Percentiles rank a stretch among this genome's conserved stretches.
phyloP scores from a whole-genome alignment of 75 land plant genomes.

The Sequoiadendron giganteum region DNA sequence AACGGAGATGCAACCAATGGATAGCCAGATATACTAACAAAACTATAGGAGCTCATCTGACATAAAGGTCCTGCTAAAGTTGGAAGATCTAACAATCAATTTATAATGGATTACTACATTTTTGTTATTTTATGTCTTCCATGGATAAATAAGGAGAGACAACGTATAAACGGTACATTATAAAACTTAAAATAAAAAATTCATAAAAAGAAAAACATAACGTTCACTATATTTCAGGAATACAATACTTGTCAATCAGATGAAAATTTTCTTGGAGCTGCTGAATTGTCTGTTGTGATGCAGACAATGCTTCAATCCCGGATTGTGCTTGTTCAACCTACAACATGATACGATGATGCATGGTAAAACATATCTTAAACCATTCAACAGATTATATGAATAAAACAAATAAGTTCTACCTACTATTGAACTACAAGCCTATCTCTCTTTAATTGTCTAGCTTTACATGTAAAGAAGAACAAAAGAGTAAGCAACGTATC shows the following conservation, averaged over 20 bases:
- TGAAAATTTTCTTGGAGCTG: conserved; percentile 79
- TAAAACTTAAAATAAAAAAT: background rate
- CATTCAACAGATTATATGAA: background rate
- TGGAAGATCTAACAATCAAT: background rate
- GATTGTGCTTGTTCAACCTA: conserved; percentile 97
- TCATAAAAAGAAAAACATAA: background rate
- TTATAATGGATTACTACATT: background rate
- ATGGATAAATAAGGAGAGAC: background rate
- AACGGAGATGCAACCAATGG: background rate
- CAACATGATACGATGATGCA: conserved; percentile 10
- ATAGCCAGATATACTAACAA: background rate
- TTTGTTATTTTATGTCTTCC: background rate
- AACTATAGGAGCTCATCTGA: background rate
- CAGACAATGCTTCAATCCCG: conserved; percentile 84
- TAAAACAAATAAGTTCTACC: background rate
- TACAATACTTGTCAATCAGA: conserved; percentile 77
- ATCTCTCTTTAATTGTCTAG: background rate
- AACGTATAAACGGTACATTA: background rate
- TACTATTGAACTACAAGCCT: background rate
- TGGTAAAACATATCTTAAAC: background rate
- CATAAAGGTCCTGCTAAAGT: background rate
- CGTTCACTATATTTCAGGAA: background rate
- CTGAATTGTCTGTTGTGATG: conserved; percentile 63
- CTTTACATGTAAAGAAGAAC: background rate
- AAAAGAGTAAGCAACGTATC: background rate